Base-by-base conservation (phyloP, 2,329 filamentous ascomycete genomes). In the Pseudogymnoascus sp. region DNA sequence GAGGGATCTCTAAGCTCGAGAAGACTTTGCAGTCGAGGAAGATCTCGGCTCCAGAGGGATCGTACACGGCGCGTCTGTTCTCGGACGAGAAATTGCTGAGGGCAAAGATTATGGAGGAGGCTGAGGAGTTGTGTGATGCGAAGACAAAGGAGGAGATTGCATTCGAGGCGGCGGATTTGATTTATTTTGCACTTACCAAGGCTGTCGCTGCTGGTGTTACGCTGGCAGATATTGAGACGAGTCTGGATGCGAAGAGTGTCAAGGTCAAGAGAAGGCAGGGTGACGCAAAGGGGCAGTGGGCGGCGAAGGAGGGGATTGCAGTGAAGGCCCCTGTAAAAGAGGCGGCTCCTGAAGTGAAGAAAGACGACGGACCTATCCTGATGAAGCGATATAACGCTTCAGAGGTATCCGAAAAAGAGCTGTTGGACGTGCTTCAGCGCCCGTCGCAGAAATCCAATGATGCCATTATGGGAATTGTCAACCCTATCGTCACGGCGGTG, bases 51-150 rank as follows among this genome's bases (percentile, higher is more conserved):
- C 93, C 95, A 0, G 83, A 83, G 67, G 93, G 93, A 1, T 99
- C 95, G 11, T 99, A 99, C 76, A 99, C 95, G 4, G 91, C 92
- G 17, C 83, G 93, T 35, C 80, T 99, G 1, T 99, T 97, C 80
- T 93, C 88, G 17, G 95, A 99, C 67, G 85, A 91, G 69, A 93
- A 96, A 75, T 83, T 99, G 63, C 78, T 97, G 62, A 84, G 90
- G 46, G 95, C 95, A 2, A 99, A 99, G 82, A 97, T 99, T 63
- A 96, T 97, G 87, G 95, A 99, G 76, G 95, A 99, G 75, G 95
- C 95, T 0, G 90, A 96, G 72, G 95, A 99, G 78, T 82, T 99
- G 44, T 97, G 93, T 72, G 87, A 95, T 67, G 93, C 95, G 15
- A 87, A 86, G 68, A 88, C 86, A 0, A 89, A 90, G 65, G 83